Base-by-base conservation (phyloP, 176 grass and related monocot species). In the Cenchrus americanus region DNA sequence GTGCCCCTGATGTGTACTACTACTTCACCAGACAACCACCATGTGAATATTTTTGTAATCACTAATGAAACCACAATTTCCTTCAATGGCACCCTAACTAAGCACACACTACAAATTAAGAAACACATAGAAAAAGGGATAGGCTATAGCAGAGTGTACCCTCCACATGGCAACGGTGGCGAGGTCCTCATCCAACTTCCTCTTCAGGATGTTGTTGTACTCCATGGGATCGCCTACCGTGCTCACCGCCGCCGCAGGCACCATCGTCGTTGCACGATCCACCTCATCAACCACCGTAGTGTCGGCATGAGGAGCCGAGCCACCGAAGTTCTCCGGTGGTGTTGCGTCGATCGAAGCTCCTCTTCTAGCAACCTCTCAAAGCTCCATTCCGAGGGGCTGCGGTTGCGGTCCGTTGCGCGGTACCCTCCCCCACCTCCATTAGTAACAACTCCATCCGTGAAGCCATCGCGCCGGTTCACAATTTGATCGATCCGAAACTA, bases 141-240 rank as follows among this genome's bases (percentile, higher is more conserved):
- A 10, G 0, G 12, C 5, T 30, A 30, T 30, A 34, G 55, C 14
- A 26, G n/a, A n/a, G 0, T 14, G n/a, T 90, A 97, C 94, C 92
- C 88, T 85, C 79, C 88, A 92, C 90, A 97, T 87, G 43, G 88
- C 88, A 41, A 94, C 83, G 15, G 88, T 79, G 14, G 87, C 87
- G 32, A 93, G 89, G 50, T 94, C 91, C 70, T 74, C 83, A 18
- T 94, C 92, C 24, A 97, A 57, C 78, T 92, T 86, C 65, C 72
- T 69, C 84, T 87, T 94, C 18, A 94, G 81, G 62, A 92, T 55
- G 63, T 81, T 60, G 19, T 89, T 91, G 79, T 92, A 91, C 58
- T 90, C 88, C 73, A 87, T 17, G 1, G 92, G 88, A 43, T 94
- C 88, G 18, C 55, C 14, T 73, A 13, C 72, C 18, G 18, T 26